Percentiles rank a stretch among this genome's conserved stretches.
phyloP scores from a whole-genome alignment of 192 early-diverging fungal species.

The Entomortierella beljakovae region DNA sequence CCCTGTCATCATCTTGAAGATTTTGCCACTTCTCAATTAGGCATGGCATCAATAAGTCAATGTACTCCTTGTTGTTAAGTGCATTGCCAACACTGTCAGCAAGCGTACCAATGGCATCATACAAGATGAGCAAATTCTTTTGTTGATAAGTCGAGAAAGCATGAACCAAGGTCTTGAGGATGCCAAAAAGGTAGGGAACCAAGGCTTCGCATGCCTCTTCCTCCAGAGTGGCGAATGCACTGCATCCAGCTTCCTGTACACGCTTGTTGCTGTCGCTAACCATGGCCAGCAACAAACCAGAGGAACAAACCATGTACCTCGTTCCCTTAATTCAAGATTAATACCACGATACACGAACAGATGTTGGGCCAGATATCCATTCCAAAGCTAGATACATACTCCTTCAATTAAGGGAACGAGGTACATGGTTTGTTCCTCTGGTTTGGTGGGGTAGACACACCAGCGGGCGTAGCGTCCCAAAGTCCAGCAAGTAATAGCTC shows the following conservation, averaged over 20 bases:
- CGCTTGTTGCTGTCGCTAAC: slow-evolving; percentile 97
- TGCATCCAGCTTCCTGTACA: slow-evolving; percentile 98
- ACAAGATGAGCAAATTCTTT: slow-evolving; percentile 95
- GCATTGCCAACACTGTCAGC: slow-evolving; percentile 90
- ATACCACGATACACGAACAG: neutral
- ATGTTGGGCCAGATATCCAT: neutral
- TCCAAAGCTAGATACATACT: slow-evolving; percentile 8
- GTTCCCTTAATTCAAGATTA: too few species aligned
- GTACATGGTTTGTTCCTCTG: slow-evolving; percentile 72
- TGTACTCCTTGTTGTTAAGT: slow-evolving; percentile 84
- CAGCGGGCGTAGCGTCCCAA: slow-evolving; percentile 92
- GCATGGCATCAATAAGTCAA: slow-evolving; percentile 88
- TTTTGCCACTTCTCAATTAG: slow-evolving; percentile 88
- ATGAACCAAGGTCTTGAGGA: slow-evolving; percentile 82
- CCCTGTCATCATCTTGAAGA: slow-evolving; percentile 86
- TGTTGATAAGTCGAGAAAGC: slow-evolving; percentile 95
- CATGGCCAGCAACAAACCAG: slow-evolving; percentile 67
- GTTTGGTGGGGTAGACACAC: slow-evolving; percentile 69
- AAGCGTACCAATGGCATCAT: slow-evolving; percentile 98
- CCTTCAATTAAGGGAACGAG: slow-evolving; percentile 89
- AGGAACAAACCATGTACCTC: neutral
- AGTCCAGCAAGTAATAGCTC: slow-evolving; percentile 99
- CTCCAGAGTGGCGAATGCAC: slow-evolving; percentile 95
- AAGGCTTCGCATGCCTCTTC: slow-evolving; percentile 88
- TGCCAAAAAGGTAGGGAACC: slow-evolving; percentile 89